Base-by-base conservation (phyloP, 331 rosid species). In the Dryas integrifolia region DNA sequence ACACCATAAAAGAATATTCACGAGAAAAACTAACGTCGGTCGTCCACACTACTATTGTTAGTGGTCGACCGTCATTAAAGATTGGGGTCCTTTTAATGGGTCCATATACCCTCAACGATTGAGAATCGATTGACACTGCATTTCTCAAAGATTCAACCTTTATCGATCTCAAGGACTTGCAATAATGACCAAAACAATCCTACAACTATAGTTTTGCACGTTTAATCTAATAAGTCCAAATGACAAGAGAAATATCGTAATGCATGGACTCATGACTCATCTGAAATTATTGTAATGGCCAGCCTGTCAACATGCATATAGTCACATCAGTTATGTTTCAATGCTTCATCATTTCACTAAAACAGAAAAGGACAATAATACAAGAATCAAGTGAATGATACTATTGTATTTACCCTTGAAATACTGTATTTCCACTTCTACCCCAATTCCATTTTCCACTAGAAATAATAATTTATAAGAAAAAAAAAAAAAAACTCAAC, bases 211-310 rank as follows among this genome's bases (percentile, higher is more conserved):
- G 0, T 15, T 1, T 50, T 11, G 52, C 9, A 40, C 74, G 53
- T 72, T 56, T 39, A 60, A 38, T 24, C 30, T 63, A 51, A 64
- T n/a, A 59, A 76, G 64, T 9, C 66, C 64, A 16, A 82, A 77
- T 68, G 49, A 78, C 75, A 72, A 84, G 76, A 63, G 74, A 41
- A 50, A 62, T 21, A 21, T 21, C 49, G 80, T 75, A 68, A 21
- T 18, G 11, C 4, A 69, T 67, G 78, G 72, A 77, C 76, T 82
- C 21, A 61, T 77, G 72, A 77, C 76, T 82, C 21, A 61, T 77
- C 30, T 21, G 58, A 76, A 80, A 81, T 76, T 50, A 78, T 58
- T 61, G 74, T 30, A 56, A 79, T 11, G 14, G 62, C 77, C 80
- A 77, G 75, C 67, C 75, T 82, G 80, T 61, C 30, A 44, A 45